These are phyloP conservation scores for Infundibulicybe gibba DNA, from an alignment of 768 basidiomycete species.

Conservation along the genomic window DNA sequence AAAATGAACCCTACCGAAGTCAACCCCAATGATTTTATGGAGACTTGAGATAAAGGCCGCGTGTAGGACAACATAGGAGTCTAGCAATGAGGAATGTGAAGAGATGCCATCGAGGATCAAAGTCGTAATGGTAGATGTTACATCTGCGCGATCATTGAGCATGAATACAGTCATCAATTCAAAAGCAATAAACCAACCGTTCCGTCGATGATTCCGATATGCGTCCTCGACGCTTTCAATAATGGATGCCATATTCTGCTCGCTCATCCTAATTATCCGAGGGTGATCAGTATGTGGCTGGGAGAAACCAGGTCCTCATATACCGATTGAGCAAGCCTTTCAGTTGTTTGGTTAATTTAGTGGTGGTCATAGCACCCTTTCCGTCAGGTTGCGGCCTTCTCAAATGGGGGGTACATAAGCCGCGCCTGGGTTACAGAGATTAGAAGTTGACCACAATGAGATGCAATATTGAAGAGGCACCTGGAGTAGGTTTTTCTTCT, in stretches of 20 bases:
- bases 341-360: constrained; percentile 66
- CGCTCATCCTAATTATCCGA: constrained; percentile 63
- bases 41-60: constrained; percentile 82
- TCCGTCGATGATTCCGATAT: constrained; percentile 72
- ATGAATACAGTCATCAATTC: not conserved
- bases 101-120: constrained; percentile 80
- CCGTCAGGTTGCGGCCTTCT: constrained; percentile 39
- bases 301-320: constrained; percentile 5
- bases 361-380: constrained; percentile 23
- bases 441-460: too few relatives aligned
- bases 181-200: constrained; percentile 48
- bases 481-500: not conserved
- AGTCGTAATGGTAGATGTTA: constrained; percentile 72
- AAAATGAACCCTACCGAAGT: constrained; percentile 66
- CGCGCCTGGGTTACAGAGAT: too few relatives aligned
- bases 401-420: constrained; percentile 77
- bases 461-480: not conserved
- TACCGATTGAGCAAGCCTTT: constrained; percentile 90
- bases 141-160: constrained; percentile 45
- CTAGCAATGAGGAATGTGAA: constrained; percentile 74
- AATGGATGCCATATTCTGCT: constrained; percentile 81
- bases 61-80: constrained; percentile 87
- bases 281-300: not conserved
- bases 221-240: constrained; percentile 70
- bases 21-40: constrained; percentile 78